Conservation (phyloP, 805 yeast species). For the Kodamaea hsintzibuensis region DNA sequence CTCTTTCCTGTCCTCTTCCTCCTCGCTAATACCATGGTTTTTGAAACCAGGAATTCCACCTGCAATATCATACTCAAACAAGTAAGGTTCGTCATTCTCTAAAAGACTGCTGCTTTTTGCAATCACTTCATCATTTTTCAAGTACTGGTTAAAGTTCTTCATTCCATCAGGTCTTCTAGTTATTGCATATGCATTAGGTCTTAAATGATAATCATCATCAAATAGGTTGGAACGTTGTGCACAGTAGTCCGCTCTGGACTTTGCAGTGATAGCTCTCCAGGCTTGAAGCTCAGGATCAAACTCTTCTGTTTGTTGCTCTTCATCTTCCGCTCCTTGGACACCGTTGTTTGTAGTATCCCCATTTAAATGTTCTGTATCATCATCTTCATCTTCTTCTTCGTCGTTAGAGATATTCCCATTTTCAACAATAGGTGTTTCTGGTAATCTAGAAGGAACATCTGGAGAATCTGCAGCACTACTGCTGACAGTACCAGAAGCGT, state of each 20-base stretch:
- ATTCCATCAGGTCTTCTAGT: slow-evolving; percentile 65
- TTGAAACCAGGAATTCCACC: slow-evolving; percentile 74
- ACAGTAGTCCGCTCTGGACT: slow-evolving; percentile 75
- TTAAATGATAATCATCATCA: slow-evolving; percentile 53
- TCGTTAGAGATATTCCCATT: slow-evolving; percentile 21
- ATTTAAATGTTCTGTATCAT: slow-evolving; percentile 25
- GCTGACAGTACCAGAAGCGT: slow-evolving; percentile 8
- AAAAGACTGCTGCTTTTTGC: slow-evolving; percentile 44
- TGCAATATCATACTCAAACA: slow-evolving; percentile 80
- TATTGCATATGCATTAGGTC: slow-evolving; percentile 68
- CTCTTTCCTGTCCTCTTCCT: slow-evolving; percentile 41
- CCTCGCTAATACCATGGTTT: slow-evolving; percentile 51
- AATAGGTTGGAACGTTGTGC: slow-evolving; percentile 67
- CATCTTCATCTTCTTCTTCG: slow-evolving; percentile 33
- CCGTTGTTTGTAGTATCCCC: background rate
- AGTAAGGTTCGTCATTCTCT: slow-evolving; percentile 62
- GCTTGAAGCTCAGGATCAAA: slow-evolving; percentile 75
- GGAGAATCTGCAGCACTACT: slow-evolving; percentile 12
- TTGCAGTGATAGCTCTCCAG: slow-evolving; percentile 84
- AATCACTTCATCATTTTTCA: slow-evolving; percentile 38
- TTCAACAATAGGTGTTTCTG: slow-evolving; percentile 20
- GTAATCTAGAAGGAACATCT: slow-evolving; percentile 5
- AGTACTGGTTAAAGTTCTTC: slow-evolving; percentile 56
- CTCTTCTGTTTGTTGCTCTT: slow-evolving; percentile 56
- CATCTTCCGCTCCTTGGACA: slow-evolving; percentile 23